Percentiles rank a stretch among this genome's conserved stretches.
phyloP scores from a whole-genome alignment of 345 rosid genomes.

The Raphanus raphanistrum region DNA sequence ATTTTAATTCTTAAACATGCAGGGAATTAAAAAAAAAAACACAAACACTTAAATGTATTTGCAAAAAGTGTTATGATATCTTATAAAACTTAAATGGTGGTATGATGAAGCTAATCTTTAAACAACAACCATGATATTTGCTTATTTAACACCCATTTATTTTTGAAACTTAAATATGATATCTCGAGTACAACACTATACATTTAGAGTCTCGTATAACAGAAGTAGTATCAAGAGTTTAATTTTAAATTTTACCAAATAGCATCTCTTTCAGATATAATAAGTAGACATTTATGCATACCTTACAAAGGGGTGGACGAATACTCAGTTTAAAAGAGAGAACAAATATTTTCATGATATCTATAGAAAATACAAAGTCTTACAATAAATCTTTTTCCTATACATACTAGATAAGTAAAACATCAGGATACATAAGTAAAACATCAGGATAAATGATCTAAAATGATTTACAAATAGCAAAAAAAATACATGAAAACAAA shows the following conservation, averaged over 20 bases:
- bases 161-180: neutral
- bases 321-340: neutral
- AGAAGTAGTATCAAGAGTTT: neutral
- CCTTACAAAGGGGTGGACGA: too few species aligned
- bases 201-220: neutral
- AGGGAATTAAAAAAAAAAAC: neutral
- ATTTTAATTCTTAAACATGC: neutral
- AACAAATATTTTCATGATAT: neutral
- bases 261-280: neutral
- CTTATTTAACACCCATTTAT: neutral
- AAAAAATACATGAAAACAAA: neutral
- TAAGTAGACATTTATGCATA: neutral
- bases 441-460: neutral
- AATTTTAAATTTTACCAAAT: neutral
- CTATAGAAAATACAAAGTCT: neutral
- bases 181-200: neutral
- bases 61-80: neutral
- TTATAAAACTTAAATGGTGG: neutral
- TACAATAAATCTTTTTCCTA: neutral
- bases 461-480: neutral
- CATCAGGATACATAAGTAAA: neutral
- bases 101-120: neutral
- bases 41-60: neutral
- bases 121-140: neutral
- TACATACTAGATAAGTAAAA: neutral